Conservation (phyloP, 2,329 filamentous ascomycete species). For the Aureobasidium sp. region DNA sequence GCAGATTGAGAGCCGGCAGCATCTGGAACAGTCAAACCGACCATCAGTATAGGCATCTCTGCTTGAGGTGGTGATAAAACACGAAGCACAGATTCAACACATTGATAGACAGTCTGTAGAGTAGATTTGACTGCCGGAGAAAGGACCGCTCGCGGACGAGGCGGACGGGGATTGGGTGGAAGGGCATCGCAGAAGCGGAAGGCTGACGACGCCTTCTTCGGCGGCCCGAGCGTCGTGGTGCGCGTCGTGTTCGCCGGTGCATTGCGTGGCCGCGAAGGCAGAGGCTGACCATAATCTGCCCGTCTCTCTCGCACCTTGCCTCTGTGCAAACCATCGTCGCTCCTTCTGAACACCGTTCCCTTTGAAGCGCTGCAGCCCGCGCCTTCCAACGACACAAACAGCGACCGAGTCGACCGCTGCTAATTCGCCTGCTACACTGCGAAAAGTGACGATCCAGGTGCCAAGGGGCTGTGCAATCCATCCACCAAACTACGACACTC, state of each 20-base stretch:
- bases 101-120: not conserved
- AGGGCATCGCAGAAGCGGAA: not conserved
- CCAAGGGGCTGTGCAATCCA: constrained; percentile 10
- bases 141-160: not conserved
- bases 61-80: not conserved
- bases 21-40: not conserved
- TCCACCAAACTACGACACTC: not conserved
- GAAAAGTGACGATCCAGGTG: constrained; percentile 6
- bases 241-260: constrained; percentile 5
- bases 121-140: not conserved
- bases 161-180: constrained; percentile 5
- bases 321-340: constrained; percentile 6
- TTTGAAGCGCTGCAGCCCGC: not conserved
- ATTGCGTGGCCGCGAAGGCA: constrained; percentile 12
- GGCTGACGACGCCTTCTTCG: not conserved
- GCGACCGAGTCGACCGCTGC: not conserved
- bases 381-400: not conserved
- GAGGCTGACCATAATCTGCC: constrained; percentile 10
- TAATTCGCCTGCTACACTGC: not conserved
- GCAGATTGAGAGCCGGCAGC: not conserved
- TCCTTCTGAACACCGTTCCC: not conserved
- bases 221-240: not conserved
- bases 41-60: not conserved
- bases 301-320: not conserved
- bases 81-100: not conserved